phyloP scores from a whole-genome alignment of 148 eudicot genomes.

The Rhododendron simsii region DNA sequence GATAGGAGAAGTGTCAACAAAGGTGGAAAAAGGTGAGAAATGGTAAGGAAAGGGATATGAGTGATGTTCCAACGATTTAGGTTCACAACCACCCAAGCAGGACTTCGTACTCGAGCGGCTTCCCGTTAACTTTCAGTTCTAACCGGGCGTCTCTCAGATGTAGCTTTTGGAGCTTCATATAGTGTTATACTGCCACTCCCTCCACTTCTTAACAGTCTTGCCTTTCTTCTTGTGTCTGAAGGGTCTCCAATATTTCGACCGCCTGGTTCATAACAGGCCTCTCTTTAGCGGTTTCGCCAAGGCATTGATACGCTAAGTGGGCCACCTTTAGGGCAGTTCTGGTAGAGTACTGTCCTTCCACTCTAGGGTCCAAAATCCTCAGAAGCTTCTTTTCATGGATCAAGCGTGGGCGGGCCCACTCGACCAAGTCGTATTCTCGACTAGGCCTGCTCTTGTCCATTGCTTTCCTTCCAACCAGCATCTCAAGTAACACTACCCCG shows the following conservation, averaged over 20 bases:
- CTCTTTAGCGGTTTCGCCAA: slow-evolving; percentile 74
- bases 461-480: slow-evolving; percentile 74
- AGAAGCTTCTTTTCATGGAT: slow-evolving; percentile 64
- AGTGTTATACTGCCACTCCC: slow-evolving; percentile 40
- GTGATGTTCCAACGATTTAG: too few relatives aligned
- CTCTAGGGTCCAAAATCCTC: slow-evolving; percentile 58
- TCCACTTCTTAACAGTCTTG: slow-evolving; percentile 39
- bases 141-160: slow-evolving; percentile 2
- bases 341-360: slow-evolving; percentile 68
- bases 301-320: slow-evolving; percentile 68
- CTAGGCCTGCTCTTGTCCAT: slow-evolving; percentile 59
- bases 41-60: too few relatives aligned
- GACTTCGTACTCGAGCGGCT: too few relatives aligned
- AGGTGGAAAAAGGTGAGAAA: too few relatives aligned
- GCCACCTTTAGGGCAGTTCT: slow-evolving; percentile 65
- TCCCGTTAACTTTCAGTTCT: slow-evolving; percentile 27
- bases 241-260: slow-evolving; percentile 62
- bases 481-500: slow-evolving; percentile 83
- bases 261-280: slow-evolving; percentile 76
- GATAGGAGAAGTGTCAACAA: too few relatives aligned
- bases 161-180: slow-evolving; percentile 44
- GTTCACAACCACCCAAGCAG: too few relatives aligned
- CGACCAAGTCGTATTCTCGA: too few relatives aligned
- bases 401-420: slow-evolving; percentile 1
- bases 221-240: slow-evolving; percentile 39